Percentiles rank a stretch among this genome's conserved stretches.
Evolutionary conservation across 495 filamentous ascomycete species (phyloP).

Genomic region (Rhizodiscina lignyota): DNA sequence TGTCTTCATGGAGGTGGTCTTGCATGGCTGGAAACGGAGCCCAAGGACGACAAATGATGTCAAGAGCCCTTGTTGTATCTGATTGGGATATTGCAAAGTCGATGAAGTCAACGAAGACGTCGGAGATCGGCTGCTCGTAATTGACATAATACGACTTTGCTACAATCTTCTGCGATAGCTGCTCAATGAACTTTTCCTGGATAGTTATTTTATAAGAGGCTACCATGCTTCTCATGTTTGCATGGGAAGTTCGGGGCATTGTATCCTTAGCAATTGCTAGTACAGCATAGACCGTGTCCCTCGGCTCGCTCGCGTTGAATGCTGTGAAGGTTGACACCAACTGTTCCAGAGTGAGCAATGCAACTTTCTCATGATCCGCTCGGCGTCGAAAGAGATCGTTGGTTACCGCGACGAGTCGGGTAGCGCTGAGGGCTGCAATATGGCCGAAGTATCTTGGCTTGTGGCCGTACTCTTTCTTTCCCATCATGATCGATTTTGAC

Average conservation of each 20-base stretch:
- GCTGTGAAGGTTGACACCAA: constrained; percentile 2
- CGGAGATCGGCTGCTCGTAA: not conserved
- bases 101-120: constrained; percentile 1
- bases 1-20: too few species aligned
- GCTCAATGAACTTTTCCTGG: too few species aligned
- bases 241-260: not conserved
- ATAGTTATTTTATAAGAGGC: too few species aligned
- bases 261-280: not conserved
- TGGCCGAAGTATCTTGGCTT: constrained; percentile 7
- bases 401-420: too few species aligned
- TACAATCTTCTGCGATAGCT: too few species aligned
- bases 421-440: constrained; percentile 8
- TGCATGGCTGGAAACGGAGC: constrained; percentile 1
- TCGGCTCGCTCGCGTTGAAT: constrained; percentile 1
- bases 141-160: not conserved
- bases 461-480: constrained; percentile 2
- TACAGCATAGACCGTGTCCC: constrained; percentile 2
- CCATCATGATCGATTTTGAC: too few species aligned
- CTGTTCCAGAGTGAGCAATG: constrained; percentile 3
- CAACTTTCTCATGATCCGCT: too few species aligned
- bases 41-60: constrained; percentile 9
- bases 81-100: not conserved
- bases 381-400: too few species aligned
- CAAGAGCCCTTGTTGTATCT: not conserved
- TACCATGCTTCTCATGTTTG: not conserved